phyloP scores from a whole-genome alignment of 441 rosid species.

The Breynia disticha region DNA sequence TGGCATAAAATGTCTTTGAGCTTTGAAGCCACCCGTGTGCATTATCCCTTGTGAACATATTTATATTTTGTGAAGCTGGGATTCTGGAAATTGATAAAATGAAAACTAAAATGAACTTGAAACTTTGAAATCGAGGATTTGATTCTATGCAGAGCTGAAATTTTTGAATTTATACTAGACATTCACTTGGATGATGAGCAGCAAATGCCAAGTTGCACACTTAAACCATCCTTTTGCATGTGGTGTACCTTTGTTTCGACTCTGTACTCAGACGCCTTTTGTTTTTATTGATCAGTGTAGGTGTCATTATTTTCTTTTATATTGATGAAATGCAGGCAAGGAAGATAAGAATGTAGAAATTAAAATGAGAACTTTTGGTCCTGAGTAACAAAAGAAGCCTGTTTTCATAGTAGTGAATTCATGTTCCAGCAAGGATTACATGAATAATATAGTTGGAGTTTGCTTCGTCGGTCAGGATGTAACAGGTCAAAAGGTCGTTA shows the following conservation, averaged over 20 bases:
- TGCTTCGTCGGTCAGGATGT: constrained; percentile 93
- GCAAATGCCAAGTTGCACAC: too few relatives aligned
- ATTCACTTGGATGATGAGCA: too few relatives aligned
- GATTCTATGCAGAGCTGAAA: background rate
- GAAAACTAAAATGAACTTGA: constrained; percentile 2
- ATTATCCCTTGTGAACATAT: background rate
- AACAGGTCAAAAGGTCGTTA: constrained; percentile 75
- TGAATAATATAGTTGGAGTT: constrained; percentile 73
- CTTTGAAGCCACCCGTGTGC: background rate
- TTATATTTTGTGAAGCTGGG: background rate
- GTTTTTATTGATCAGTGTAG: too few relatives aligned
- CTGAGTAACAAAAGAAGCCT: constrained; percentile 45
- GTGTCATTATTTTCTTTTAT: too few relatives aligned
- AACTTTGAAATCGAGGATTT: constrained; percentile 2
- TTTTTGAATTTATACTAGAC: too few relatives aligned
- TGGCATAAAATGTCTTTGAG: background rate
- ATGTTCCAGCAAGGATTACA: constrained; percentile 86
- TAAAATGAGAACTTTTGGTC: constrained; percentile 67
- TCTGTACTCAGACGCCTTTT: too few relatives aligned
- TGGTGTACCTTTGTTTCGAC: too few relatives aligned
- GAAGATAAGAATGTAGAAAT: constrained; percentile 89
- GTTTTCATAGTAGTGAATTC: constrained; percentile 84
- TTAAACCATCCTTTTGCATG: too few relatives aligned
- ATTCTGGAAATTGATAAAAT: constrained; percentile 1
- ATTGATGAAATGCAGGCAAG: constrained; percentile 49